A percentile compares a stretch with the other conserved stretches of the same genome.
phyloP scores from a whole-genome alignment of 805 yeast species.

The Candida gorgasii region DNA sequence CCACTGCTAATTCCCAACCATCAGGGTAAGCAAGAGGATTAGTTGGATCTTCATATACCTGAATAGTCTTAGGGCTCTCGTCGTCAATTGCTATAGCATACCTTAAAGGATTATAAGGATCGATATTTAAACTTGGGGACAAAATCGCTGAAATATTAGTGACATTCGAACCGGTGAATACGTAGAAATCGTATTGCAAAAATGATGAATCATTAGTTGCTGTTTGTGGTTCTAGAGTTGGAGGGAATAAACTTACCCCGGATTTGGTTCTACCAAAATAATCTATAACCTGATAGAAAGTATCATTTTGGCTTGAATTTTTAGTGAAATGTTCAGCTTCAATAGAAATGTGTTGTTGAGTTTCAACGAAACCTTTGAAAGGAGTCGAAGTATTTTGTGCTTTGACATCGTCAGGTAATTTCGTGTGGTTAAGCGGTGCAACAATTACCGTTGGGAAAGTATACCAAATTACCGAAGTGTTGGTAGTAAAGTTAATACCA shows the following conservation, averaged over 20 bases:
- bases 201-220: constrained; percentile 14
- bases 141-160: constrained; percentile 17
- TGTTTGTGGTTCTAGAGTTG: constrained; percentile 16
- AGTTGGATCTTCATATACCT: constrained; percentile 17
- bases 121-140: constrained; percentile 23
- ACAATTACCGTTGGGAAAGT: constrained; percentile 13
- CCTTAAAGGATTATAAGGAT: constrained; percentile 20
- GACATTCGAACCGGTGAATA: constrained; percentile 17
- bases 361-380: constrained; percentile 18
- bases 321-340: constrained; percentile 18
- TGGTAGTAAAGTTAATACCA: constrained; percentile 16
- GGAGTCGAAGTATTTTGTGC: not conserved
- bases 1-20: constrained; percentile 19
- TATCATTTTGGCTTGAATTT: constrained; percentile 13
- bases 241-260: constrained; percentile 19
- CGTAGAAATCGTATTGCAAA: constrained; percentile 19
- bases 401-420: constrained; percentile 7
- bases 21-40: constrained; percentile 17
- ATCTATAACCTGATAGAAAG: constrained; percentile 13
- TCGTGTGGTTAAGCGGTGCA: constrained; percentile 17
- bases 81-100: constrained; percentile 26
- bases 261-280: constrained; percentile 18
- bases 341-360: constrained; percentile 17
- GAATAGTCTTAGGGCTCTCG: constrained; percentile 19
- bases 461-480: constrained; percentile 10